These are phyloP conservation scores for Annulohypoxylon moriforme DNA, from an alignment of 495 filamentous ascomycete species.

Conservation along the genomic window DNA sequence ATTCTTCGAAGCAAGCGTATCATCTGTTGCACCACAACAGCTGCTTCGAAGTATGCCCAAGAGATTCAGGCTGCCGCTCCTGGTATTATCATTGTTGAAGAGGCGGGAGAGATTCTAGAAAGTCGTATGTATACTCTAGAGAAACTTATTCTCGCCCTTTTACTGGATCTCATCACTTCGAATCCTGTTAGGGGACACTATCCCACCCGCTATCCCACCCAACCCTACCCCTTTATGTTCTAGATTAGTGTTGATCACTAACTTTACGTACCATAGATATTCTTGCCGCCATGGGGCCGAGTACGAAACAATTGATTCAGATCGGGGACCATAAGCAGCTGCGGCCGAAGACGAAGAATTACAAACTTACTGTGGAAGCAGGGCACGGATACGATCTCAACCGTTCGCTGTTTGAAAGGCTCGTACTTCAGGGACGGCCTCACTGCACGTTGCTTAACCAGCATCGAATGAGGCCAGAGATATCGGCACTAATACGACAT, in stretches of 20 bases:
- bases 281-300: slow-evolving; percentile 67
- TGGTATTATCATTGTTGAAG: slow-evolving; percentile 74
- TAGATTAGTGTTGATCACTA: slow-evolving; percentile 38
- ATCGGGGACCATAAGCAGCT: slow-evolving; percentile 86
- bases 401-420: slow-evolving; percentile 75
- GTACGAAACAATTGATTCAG: slow-evolving; percentile 74
- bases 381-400: slow-evolving; percentile 78
- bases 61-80: slow-evolving; percentile 63
- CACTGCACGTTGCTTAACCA: slow-evolving; percentile 70
- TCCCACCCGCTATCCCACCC: no score
- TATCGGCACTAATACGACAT: slow-evolving; percentile 71
- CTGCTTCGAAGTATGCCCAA: slow-evolving; percentile 70
- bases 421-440: slow-evolving; percentile 66
- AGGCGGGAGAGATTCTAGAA: slow-evolving; percentile 84
- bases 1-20: slow-evolving; percentile 68
- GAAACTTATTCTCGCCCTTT: background rate
- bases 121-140: slow-evolving; percentile 47
- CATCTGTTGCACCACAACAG: slow-evolving; percentile 82
- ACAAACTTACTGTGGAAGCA: slow-evolving; percentile 71
- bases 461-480: slow-evolving; percentile 77
- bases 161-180: background rate
- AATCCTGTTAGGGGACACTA: background rate
- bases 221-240: background rate
- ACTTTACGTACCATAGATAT: slow-evolving; percentile 56
- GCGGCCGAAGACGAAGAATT: slow-evolving; percentile 75